Evolutionary conservation across 352 stramenopile species (phyloP).

Genomic region (Thalassiosira gravida): DNA sequence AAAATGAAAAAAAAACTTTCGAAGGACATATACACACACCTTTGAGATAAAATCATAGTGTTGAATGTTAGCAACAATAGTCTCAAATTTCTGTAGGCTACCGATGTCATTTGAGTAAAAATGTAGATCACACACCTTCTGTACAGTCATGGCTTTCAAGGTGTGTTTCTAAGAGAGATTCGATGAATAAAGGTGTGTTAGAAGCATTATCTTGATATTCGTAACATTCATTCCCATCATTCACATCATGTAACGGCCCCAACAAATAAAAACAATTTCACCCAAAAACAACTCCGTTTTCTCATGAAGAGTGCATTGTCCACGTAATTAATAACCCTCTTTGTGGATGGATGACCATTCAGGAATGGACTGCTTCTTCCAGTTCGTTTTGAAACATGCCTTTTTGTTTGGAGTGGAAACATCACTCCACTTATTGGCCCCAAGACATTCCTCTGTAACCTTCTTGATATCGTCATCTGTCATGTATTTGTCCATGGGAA

Average conservation of each 20-base stretch:
- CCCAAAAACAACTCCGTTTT: too few relatives aligned
- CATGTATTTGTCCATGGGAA: background rate
- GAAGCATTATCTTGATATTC: background rate
- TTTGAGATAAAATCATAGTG: too few relatives aligned
- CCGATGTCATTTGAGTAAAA: too few relatives aligned
- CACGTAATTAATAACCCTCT: background rate
- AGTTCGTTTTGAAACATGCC: background rate
- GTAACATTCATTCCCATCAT: background rate
- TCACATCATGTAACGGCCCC: background rate
- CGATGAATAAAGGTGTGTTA: background rate
- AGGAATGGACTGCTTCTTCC: background rate
- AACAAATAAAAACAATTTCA: background rate
- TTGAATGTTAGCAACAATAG: too few relatives aligned
- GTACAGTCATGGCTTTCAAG: background rate
- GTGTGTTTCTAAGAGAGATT: background rate
- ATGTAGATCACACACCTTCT: too few relatives aligned
- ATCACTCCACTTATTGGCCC: background rate
- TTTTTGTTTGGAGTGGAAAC: background rate
- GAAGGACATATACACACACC: too few relatives aligned
- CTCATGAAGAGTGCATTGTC: too few relatives aligned
- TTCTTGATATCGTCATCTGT: conserved; percentile 10
- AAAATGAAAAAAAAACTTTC: too few relatives aligned
- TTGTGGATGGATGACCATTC: background rate
- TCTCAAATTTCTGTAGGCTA: too few relatives aligned
- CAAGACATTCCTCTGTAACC: background rate